Evolutionary conservation across 2,329 filamentous ascomycete species (phyloP).

Genomic region (Alternaria brassicicola): DNA sequence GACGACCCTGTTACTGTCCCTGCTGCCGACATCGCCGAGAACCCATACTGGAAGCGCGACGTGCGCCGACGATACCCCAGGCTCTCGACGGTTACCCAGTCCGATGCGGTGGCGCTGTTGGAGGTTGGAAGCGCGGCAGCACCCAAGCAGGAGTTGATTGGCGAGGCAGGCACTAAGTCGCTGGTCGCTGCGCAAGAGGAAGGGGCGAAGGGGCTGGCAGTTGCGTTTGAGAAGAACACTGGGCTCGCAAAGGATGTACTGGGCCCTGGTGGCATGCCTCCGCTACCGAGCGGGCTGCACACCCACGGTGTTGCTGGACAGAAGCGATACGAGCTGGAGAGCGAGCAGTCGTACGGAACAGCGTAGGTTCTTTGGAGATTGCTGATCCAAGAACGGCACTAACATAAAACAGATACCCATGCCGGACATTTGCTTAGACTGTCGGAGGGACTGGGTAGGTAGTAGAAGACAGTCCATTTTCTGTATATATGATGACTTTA

Average conservation of each 20-base stretch:
- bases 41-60: constrained; percentile 97
- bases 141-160: constrained; percentile 81
- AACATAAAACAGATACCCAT: constrained; percentile 49
- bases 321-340: constrained; percentile 71
- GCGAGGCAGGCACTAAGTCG: constrained; percentile 73
- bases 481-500: constrained; percentile 39
- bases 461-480: constrained; percentile 24
- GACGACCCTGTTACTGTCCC: constrained; percentile 83
- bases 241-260: constrained; percentile 64
- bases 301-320: constrained; percentile 60
- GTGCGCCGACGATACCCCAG: constrained; percentile 79
- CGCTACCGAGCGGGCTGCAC: constrained; percentile 76
- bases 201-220: constrained; percentile 72
- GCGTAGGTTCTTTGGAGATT: constrained; percentile 40
- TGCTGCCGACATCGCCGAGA: constrained; percentile 87
- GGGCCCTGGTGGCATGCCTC: constrained; percentile 80
- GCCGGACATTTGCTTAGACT: constrained; percentile 51
- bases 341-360: constrained; percentile 69
- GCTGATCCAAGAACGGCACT: constrained; percentile 6
- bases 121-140: constrained; percentile 79
- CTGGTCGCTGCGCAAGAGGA: constrained; percentile 78
- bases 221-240: constrained; percentile 72
- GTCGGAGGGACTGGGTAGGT: background rate
- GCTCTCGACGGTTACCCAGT: constrained; percentile 79
- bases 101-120: constrained; percentile 83